phyloP scores from a whole-genome alignment of 2,329 filamentous ascomycete genomes.

The Penicillium polonicum region DNA sequence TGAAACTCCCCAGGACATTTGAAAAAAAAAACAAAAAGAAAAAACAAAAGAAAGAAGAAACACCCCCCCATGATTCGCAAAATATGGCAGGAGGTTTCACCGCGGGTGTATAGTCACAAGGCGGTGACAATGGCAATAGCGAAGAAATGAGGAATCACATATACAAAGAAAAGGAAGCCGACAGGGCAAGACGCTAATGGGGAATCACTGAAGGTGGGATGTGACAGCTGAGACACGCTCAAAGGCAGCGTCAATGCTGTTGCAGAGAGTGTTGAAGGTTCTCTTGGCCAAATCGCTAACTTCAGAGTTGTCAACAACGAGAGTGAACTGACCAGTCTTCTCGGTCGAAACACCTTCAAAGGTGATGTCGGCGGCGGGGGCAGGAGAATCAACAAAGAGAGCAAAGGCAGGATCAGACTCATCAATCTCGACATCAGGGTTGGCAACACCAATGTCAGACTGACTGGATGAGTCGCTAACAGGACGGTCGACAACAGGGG shows the following conservation, averaged over 20 bases:
- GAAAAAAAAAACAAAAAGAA: not conserved
- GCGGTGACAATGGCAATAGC: slow-evolving; percentile 11
- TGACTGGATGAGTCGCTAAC: slow-evolving; percentile 18
- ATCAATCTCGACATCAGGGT: slow-evolving; percentile 53
- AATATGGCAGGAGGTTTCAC: slow-evolving; percentile 12
- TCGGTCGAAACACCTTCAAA: slow-evolving; percentile 59
- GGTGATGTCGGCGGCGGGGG: slow-evolving; percentile 32
- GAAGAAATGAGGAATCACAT: slow-evolving; percentile 17
- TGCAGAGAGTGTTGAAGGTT: slow-evolving; percentile 39
- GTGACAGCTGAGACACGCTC: slow-evolving; percentile 43
- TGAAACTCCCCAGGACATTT: slow-evolving; percentile 18
- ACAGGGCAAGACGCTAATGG: slow-evolving; percentile 25
- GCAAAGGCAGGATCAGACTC: slow-evolving; percentile 51
- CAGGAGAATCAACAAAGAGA: slow-evolving; percentile 53
- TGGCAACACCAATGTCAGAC: slow-evolving; percentile 23
- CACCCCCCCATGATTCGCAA: slow-evolving; percentile 9
- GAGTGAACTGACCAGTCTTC: slow-evolving; percentile 64
- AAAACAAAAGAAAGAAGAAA: not conserved
- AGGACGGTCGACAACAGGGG: slow-evolving; percentile 48
- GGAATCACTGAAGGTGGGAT: slow-evolving; percentile 41
- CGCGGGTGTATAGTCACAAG: slow-evolving; percentile 20
- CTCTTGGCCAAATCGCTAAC: slow-evolving; percentile 28
- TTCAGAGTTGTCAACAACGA: slow-evolving; percentile 54
- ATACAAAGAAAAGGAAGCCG: slow-evolving; percentile 22
- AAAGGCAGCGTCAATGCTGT: slow-evolving; percentile 45